Evolutionary conservation across 306 rosid species (phyloP).

Genomic region (Malus sylvestris): DNA sequence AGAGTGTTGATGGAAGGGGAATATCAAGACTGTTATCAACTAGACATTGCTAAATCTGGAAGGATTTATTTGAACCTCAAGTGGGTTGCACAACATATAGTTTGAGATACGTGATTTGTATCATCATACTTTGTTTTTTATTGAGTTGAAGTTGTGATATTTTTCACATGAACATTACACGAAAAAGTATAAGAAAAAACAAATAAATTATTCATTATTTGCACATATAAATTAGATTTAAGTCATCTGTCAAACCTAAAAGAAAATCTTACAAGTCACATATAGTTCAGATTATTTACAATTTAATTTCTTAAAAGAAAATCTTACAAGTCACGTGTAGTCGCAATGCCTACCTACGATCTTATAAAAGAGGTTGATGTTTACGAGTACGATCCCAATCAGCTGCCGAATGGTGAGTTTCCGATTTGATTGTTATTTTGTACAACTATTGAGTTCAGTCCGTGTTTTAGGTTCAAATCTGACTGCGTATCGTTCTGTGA

Average conservation of each 20-base stretch:
- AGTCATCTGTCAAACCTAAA: not conserved
- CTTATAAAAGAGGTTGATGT: too few species aligned
- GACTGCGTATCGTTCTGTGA: too few species aligned
- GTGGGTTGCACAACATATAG: constrained; percentile 65
- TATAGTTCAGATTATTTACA: not conserved
- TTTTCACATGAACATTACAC: not conserved
- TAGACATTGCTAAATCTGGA: constrained; percentile 74
- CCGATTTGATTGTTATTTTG: too few species aligned
- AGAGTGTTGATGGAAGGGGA: constrained; percentile 71
- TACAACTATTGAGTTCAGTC: too few species aligned
- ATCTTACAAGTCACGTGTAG: too few species aligned
- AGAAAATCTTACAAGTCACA: not conserved
- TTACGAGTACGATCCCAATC: too few species aligned
- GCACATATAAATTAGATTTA: not conserved
- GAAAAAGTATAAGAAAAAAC: too few species aligned
- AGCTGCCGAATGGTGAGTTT: too few species aligned
- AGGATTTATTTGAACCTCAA: constrained; percentile 41
- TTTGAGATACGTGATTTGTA: constrained; percentile 29
- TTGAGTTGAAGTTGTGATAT: not conserved
- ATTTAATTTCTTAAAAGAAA: not conserved
- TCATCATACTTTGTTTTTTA: not conserved
- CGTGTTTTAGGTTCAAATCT: too few species aligned
- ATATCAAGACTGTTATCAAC: constrained; percentile 37
- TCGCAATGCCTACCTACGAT: too few species aligned
- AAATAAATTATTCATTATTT: not conserved